Conservation (phyloP, 306 rosid genomes). For the Cyclanthera cordifolia region DNA sequence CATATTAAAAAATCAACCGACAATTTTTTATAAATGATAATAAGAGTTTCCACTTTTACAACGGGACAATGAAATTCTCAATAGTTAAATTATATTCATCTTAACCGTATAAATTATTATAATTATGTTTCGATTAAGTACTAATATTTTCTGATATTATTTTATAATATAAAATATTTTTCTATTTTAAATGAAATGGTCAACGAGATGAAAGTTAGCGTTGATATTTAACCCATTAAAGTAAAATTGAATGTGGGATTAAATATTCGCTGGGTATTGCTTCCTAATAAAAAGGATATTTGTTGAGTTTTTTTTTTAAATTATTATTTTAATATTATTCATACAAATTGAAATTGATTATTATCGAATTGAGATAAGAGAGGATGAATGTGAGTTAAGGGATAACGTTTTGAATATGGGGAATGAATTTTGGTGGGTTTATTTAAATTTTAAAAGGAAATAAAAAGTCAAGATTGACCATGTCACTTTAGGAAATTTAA, state of each 20-base stretch:
- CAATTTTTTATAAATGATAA: too few species aligned
- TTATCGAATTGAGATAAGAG: background rate
- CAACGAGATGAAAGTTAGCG: background rate
- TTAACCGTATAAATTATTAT: too few species aligned
- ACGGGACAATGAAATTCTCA: too few species aligned
- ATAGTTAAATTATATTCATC: too few species aligned
- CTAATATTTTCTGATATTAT: too few species aligned
- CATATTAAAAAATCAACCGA: too few species aligned
- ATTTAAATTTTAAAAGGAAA: background rate
- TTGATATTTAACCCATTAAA: background rate
- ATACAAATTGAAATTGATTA: background rate
- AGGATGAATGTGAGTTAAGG: conserved; percentile 2
- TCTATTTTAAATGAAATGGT: too few species aligned
- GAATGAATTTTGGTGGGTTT: background rate
- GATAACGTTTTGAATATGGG: conserved; percentile 1
- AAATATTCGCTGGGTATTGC: background rate
- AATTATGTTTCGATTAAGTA: too few species aligned
- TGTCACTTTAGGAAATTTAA: background rate
- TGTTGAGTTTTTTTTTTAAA: too few species aligned
- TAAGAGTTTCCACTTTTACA: too few species aligned
- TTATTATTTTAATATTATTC: background rate
- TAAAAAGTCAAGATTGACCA: background rate
- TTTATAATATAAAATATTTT: too few species aligned
- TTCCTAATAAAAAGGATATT: too few species aligned
- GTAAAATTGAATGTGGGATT: background rate